Evolutionary conservation across 2,329 filamentous ascomycete species (phyloP).

Genomic region (Bipolaris sorokiniana): DNA sequence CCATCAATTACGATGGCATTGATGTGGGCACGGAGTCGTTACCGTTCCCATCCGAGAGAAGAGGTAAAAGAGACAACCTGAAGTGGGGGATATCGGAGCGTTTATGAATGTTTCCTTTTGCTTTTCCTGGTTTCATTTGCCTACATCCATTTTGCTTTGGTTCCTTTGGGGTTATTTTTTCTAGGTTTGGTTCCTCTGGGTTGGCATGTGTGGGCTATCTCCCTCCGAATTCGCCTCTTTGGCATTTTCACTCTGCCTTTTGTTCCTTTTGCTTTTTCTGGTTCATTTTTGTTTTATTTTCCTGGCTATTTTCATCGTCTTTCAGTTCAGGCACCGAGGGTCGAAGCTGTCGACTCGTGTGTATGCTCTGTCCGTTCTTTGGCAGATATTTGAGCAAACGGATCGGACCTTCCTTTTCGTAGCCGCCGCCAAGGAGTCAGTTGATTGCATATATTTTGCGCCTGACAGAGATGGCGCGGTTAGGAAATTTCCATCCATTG

Average conservation of each 20-base stretch:
- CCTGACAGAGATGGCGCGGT: too few relatives aligned
- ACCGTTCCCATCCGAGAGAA: background rate
- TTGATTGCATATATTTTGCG: too few relatives aligned
- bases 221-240: too few relatives aligned
- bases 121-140: background rate
- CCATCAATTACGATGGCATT: background rate
- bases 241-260: background rate
- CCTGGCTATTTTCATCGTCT: background rate
- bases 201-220: background rate
- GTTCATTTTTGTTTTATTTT: background rate
- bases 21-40: background rate
- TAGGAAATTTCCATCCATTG: too few relatives aligned
- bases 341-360: background rate
- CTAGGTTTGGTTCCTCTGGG: background rate
- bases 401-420: too few relatives aligned
- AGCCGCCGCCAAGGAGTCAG: too few relatives aligned
- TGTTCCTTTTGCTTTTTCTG: too few relatives aligned
- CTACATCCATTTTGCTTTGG: background rate
- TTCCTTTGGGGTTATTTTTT: too few relatives aligned
- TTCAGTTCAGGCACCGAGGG: background rate
- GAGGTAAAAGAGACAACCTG: background rate
- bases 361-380: background rate
- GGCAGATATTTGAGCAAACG: too few relatives aligned
- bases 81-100: background rate
- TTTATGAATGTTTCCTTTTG: background rate